Base-by-base conservation (phyloP, 352 stramenopile genomes). In the Phytophthora crassamura region DNA sequence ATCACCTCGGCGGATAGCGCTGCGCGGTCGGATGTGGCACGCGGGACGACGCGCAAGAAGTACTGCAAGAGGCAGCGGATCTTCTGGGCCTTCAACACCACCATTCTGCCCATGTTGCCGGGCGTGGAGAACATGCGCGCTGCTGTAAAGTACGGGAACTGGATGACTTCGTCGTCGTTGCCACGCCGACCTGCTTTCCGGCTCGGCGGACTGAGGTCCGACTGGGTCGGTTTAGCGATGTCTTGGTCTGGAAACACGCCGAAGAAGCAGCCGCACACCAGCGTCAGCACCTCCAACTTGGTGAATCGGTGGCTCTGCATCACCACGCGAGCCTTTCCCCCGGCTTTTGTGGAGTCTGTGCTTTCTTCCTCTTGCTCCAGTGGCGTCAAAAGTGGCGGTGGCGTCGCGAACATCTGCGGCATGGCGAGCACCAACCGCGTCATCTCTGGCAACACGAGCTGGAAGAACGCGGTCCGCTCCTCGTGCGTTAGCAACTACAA, bases 51-150 rank as follows among this genome's bases (percentile, higher is more conserved):
- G 2, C 71, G 71, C n/a, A 89, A 54, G 54, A 92, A 90, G 36
- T 92, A 92, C 59, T 90, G 69, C 43, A 92, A 61, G 7, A 92
- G 63, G 18, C 79, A 87, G n/a, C 84, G 80, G 45, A 92, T 74
- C 54, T 92, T 92, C 39, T 92, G 67, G 8, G 46, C 70, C 35
- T 90, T 92, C n/a, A 89, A 59, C 12, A 67, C 59, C 16, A 69
- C 48, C 49, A 74, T 33, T 12, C 59, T 49, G 38, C 64, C 52
- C 35, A 72, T 69, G 10, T 58, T 59, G 0, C 55, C 36, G 30
- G 72, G 53, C 4, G 72, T 67, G 0, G 49, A 66, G 47, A 85
- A 75, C 69, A 90, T 78, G 4, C 52, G 54, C 39, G 67, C 56
- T 32, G 87, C 78, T 14, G 69, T 77, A 39, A 89, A 91, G 59